A percentile compares a stretch with the other conserved stretches of the same genome.
Conservation (phyloP, 1,284 basidiomycete species). For the Moesziomyces sp. region DNA sequence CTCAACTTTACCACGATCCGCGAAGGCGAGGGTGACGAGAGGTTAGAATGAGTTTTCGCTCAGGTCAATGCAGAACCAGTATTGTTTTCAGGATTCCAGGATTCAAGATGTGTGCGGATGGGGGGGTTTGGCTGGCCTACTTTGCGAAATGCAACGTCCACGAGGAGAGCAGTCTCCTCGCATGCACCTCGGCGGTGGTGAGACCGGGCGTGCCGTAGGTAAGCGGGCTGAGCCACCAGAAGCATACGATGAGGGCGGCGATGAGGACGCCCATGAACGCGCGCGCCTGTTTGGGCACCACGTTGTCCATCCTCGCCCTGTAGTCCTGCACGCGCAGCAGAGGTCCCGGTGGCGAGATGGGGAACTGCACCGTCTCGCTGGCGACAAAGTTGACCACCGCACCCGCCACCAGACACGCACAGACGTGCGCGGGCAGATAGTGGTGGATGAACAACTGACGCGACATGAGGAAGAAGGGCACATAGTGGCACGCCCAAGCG, state of each 20-base stretch:
- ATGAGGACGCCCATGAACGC: slow-evolving; percentile 18
- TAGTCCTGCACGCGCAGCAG: slow-evolving; percentile 24
- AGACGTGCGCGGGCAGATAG: slow-evolving; percentile 85
- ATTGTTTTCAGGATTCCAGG: neutral
- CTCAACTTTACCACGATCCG: slow-evolving; percentile 65
- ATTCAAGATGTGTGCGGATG: neutral
- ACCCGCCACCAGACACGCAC: slow-evolving; percentile 89
- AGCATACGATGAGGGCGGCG: slow-evolving; percentile 40
- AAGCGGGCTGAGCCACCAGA: slow-evolving; percentile 58
- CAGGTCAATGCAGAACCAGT: neutral
- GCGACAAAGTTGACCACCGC: slow-evolving; percentile 87
- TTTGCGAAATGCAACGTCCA: slow-evolving; percentile 63
- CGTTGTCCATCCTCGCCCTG: slow-evolving; percentile 36
- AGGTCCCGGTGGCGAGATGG: slow-evolving; percentile 78
- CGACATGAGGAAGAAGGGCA: slow-evolving; percentile 97
- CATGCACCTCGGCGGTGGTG: slow-evolving; percentile 37
- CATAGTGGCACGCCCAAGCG: slow-evolving; percentile 94
- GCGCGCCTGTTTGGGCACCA: slow-evolving; percentile 26
- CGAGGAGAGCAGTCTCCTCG: slow-evolving; percentile 43
- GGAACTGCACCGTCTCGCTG: slow-evolving; percentile 82
- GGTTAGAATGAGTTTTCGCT: slow-evolving; percentile 25
- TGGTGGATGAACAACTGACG: slow-evolving; percentile 93
- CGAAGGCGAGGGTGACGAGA: slow-evolving; percentile 60
- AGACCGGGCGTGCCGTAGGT: slow-evolving; percentile 59
- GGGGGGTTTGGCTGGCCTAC: slow-evolving; percentile 4